Evolutionary conservation across 441 rosid genomes (phyloP), one percentile per base, ranked within the genome.

Genomic region (Capsella rubella): DNA sequence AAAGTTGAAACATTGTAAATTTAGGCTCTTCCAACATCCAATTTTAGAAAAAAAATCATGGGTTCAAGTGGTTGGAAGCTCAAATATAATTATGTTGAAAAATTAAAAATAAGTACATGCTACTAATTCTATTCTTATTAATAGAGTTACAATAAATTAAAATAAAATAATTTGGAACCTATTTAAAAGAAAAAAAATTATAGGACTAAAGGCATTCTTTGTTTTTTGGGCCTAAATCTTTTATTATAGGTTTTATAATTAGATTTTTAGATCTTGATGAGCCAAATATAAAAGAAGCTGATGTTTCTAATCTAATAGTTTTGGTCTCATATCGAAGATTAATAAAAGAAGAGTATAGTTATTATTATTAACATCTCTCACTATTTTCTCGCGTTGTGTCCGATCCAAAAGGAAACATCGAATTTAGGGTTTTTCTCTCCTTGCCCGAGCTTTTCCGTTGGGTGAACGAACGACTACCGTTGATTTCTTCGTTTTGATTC

Each of bases 301-400:
- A 31, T 31, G 2, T 21, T 0, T 2, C 37, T 34, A 2, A 16
- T 42, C 35, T 31, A 12, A 42, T 29, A 53, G 8, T 42, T 69
- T 15, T 52, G 28, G 28, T 13, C 25, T 15, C 9, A 37, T 29
- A 12, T 40, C 2, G 53, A 45, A 68, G 47, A 34, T n/a, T 27
- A 65, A 39, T 52, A 52, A 28, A 27, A 13, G 45, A 34, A 47
- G 10, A 45, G 15, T 43, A 43, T 14, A 4, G 14, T 8, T 37
- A 37, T 8, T 39, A n/a, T 5, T 43, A 53, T 7, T 15, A 65
- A 54, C 52, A 79, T 56, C 77, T 46, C 11, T 1, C 18, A 46
- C 78, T 67, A 59, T 54, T 63, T 72, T 77, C 55, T 51, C 78
- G 82, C 65, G 56, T 71, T 40, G 77, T 74, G 82, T 82, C 84